A percentile compares a stretch with the other conserved stretches of the same genome.
Evolutionary conservation across 345 rosid species (phyloP).

Genomic region (Citrus australasica): DNA sequence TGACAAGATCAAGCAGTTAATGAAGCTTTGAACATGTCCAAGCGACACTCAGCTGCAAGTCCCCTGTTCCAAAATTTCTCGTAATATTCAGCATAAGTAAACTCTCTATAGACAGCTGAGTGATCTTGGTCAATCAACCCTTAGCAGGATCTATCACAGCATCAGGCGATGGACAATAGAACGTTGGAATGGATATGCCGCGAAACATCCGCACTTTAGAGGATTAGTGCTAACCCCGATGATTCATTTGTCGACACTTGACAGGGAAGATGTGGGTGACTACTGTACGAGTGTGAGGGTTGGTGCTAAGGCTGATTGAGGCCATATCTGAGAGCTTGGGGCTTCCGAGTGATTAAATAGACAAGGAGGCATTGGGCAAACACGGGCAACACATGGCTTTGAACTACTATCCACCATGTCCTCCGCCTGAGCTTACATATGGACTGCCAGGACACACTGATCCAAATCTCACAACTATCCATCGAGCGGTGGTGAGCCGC

Average conservation of each 20-base stretch:
- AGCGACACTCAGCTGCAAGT: constrained; percentile 47
- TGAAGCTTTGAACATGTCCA: constrained; percentile 52
- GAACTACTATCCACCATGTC: constrained; percentile 83
- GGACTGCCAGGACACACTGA: constrained; percentile 56
- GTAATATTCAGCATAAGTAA: background rate
- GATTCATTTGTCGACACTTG: constrained; percentile 18
- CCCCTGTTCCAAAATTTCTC: constrained; percentile 55
- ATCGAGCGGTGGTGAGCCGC: too few relatives aligned
- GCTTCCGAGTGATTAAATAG: constrained; percentile 43
- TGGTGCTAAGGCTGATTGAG: constrained; percentile 49
- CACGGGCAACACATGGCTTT: constrained; percentile 90
- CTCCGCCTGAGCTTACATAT: constrained; percentile 62
- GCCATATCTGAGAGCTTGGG: constrained; percentile 82
- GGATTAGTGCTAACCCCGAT: background rate
- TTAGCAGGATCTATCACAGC: constrained; percentile 33
- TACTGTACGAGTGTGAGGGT: constrained; percentile 50
- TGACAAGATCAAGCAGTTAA: constrained; percentile 8
- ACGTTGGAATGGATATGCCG: constrained; percentile 44
- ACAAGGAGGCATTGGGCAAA: constrained; percentile 24
- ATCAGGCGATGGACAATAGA: constrained; percentile 43
- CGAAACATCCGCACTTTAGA: background rate
- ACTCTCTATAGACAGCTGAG: constrained; percentile 22
- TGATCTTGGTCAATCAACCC: constrained; percentile 11
- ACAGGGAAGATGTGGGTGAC: constrained; percentile 49
- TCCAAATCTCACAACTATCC: too few relatives aligned